Evolutionary conservation across 2,329 filamentous ascomycete genomes (phyloP), one percentile per base, ranked within the genome.

Genomic region (Atkinsonella texensis): DNA sequence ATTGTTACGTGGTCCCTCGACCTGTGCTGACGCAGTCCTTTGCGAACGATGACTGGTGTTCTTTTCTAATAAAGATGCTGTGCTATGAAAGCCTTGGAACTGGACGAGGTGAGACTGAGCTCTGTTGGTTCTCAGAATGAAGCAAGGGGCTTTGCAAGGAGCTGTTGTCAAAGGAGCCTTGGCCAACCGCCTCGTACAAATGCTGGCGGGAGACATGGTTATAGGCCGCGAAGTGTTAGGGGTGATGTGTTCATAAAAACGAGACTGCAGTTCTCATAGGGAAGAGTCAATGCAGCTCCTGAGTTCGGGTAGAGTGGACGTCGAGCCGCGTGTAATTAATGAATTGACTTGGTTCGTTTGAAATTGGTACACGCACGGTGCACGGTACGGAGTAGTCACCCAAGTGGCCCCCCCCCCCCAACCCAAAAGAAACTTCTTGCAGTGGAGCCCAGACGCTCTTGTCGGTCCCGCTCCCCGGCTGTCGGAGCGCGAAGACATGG

Each of bases 1-100:
- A 42, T 60, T 61, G 33, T 56, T 18, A 28, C 13, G 15, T 20
- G 18, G 13, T 11, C 12, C 55, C 33, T 58, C 54, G 39, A 54
- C 56, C 13, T n/a, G 49, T 17, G 48, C 55, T 51, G 18, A 12
- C 4, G 32, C 18, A 15, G 39, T 13, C 7, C 18, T 45, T 32
- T 18, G 13, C 32, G 46, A 43, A 39, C 35, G 33, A 40, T 11
- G 15, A 11, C 39, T 4, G 17, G 46, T n/a, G 6, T 33, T 32
- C 20, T 44, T 52, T 18, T 52, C 49, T 10, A 46, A 35, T 15
- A 41, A 10, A 7, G 11, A n/a, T 3, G 46, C 15, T 44, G 43
- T 52, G 17, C 17, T 50, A 5, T 31, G 47, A 23, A 52, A 50
- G 15, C 32, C 33, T 32, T 50, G 50, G 5, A 12, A 12, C 44